Conservation (phyloP, 176 grass and related monocot genomes). For the Alloteropsis semialata region DNA sequence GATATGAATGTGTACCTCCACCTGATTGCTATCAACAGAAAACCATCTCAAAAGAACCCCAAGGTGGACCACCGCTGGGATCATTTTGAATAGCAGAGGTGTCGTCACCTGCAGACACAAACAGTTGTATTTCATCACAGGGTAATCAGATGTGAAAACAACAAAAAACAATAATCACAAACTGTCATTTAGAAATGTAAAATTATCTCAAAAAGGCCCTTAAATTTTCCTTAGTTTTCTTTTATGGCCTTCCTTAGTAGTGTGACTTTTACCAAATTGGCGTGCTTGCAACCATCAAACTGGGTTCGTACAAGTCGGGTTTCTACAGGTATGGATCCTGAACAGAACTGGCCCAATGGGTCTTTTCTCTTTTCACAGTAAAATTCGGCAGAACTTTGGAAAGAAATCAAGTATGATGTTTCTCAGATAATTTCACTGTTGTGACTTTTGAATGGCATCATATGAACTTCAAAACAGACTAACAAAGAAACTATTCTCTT, state of each 20-base stretch:
- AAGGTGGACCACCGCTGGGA: constrained; percentile 90
- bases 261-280: not conserved
- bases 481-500: not conserved
- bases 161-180: not conserved
- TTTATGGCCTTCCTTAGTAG: not conserved
- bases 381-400: not conserved
- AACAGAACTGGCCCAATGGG: not conserved
- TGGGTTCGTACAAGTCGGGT: not conserved
- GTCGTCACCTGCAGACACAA: constrained; percentile 78
- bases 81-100: constrained; percentile 96
- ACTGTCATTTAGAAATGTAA: not conserved
- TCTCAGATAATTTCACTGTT: not conserved
- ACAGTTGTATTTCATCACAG: not conserved
- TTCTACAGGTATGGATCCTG: not conserved
- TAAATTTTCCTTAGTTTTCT: not conserved
- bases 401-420: not conserved
- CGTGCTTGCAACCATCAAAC: not conserved
- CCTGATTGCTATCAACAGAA: constrained; percentile 79
- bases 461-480: not conserved
- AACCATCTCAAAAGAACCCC: constrained; percentile 97
- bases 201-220: not conserved
- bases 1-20: constrained; percentile 74
- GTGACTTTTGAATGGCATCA: not conserved
- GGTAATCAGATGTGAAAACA: not conserved
- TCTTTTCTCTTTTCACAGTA: not conserved